A percentile compares a stretch with the other conserved stretches of the same genome.
These are phyloP conservation scores for Phyllosticta citribraziliensis DNA, from an alignment of 2,329 filamentous ascomycete species.

Conservation along the genomic window DNA sequence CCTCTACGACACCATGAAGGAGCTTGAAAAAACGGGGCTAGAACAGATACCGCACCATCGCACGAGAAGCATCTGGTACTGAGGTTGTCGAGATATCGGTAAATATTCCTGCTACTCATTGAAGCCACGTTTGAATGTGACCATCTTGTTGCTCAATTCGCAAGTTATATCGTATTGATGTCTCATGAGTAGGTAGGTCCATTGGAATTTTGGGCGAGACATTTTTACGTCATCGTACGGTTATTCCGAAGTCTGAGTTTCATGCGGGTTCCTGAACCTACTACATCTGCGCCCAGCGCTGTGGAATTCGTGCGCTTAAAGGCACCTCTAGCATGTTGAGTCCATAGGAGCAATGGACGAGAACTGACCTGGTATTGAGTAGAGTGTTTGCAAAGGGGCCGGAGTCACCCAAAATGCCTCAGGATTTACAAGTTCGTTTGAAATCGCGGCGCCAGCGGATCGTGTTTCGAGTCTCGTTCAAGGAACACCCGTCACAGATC, in stretches of 20 bases:
- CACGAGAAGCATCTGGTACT: slow-evolving; percentile 94
- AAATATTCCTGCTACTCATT: neutral
- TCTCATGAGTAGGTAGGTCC: neutral
- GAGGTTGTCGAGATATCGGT: slow-evolving; percentile 10
- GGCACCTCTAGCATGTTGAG: too few species aligned
- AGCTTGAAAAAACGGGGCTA: slow-evolving; percentile 52
- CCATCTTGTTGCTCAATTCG: neutral
- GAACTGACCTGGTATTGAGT: too few species aligned
- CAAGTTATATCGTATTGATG: neutral
- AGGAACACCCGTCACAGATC: neutral
- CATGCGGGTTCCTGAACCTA: too few species aligned
- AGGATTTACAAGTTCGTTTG: neutral
- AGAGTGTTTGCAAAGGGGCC: too few species aligned
- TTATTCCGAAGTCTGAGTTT: too few species aligned
- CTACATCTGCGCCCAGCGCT: too few species aligned
- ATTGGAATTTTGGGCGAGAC: neutral
- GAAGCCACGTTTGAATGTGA: neutral
- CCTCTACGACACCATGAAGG: slow-evolving; percentile 89
- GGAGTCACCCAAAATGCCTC: neutral
- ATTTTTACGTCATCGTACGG: too few species aligned
- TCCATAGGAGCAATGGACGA: too few species aligned
- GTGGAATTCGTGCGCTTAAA: too few species aligned
- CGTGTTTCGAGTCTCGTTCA: neutral
- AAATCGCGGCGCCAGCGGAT: neutral
- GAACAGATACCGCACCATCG: slow-evolving; percentile 67